Base-by-base conservation (phyloP, 306 rosid genomes). In the Quillaja saponaria region DNA sequence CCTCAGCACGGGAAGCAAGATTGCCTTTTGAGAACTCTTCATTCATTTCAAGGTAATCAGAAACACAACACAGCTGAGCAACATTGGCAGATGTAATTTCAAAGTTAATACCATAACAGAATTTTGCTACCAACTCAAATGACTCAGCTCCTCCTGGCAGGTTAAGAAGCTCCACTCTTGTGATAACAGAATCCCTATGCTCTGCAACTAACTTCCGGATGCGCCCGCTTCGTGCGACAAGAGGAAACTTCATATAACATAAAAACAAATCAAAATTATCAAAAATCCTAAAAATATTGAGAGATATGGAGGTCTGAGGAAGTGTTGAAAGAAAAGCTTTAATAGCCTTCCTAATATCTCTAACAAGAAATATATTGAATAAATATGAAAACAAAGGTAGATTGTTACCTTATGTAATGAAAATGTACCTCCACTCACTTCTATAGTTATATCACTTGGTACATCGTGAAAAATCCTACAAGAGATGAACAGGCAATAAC, bases 381-480 rank as follows among this genome's bases (percentile, higher is more conserved):
- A 56, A 18, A 76, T 55, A 46, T 19, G 60, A 16, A 61, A 50
- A 60, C 8, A 37, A 33, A 52, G 15, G 49, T 1, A 15, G 39
- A 58, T 59, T 60, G 67, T 78, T 66, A 58, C 99, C 96, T 94
- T 94, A 68, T 94, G 99, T 44, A 90, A 69, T 51, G 91, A 85
- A 66, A 94, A 94, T 44, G 80, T 64, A 50, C 76, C 84, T 76
- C 96, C 95, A 71, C 57, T 75, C 55, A 94, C 97, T 76, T 90
- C 91, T 34, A 94, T 81, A 41, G 84, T 90, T 64, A 94, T 87
- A 71, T 94, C 99, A 58, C 99, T 90, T 10, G 96, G 97, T 71
- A 94, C 96, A 78, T 94, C 99, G 7, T 95, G 96, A 68, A 94
- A 94, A 70, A 94, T 94, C 99, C 99, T 94, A 42, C 83, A 82